Evolutionary conservation across 768 basidiomycete genomes (phyloP).

Genomic region (Obba rivulosa): DNA sequence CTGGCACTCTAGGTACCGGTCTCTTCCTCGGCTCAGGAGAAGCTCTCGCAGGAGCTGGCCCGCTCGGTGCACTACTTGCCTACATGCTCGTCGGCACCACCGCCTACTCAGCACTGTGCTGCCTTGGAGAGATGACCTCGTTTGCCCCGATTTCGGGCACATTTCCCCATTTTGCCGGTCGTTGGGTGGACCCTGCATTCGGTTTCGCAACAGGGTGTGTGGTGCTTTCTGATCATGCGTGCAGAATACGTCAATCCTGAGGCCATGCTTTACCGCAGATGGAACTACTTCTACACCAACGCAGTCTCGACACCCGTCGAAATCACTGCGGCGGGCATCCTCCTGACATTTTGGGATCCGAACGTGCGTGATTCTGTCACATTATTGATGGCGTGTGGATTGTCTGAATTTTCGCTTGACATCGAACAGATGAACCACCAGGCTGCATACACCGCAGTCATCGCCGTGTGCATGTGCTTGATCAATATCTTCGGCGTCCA

Average conservation of each 20-base stretch:
- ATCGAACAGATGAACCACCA: conserved; percentile 39
- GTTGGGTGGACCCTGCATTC: conserved; percentile 33
- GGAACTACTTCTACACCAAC: conserved; percentile 35
- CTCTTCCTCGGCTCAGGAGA: conserved; percentile 68
- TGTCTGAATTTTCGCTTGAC: neutral
- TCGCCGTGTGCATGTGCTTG: conserved; percentile 50
- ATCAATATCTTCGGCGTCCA: conserved; percentile 72
- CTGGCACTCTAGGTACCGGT: conserved; percentile 72
- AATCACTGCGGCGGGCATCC: conserved; percentile 63
- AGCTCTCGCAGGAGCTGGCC: conserved; percentile 56
- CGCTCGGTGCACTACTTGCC: conserved; percentile 60
- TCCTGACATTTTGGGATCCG: conserved; percentile 69
- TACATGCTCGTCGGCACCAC: conserved; percentile 62
- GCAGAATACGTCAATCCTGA: neutral
- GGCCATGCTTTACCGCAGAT: conserved; percentile 8
- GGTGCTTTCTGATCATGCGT: too few species aligned
- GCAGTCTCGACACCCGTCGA: conserved; percentile 65
- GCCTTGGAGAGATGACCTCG: conserved; percentile 76
- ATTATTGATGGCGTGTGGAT: neutral
- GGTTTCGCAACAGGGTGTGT: conserved; percentile 28
- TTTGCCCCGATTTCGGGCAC: conserved; percentile 75
- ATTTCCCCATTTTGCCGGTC: conserved; percentile 60
- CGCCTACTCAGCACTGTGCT: conserved; percentile 62
- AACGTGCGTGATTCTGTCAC: conserved; percentile 34
- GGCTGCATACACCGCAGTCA: conserved; percentile 51